phyloP scores from a whole-genome alignment of 2,329 filamentous ascomycete genomes.

The Aspergillus pseudoglaucus region DNA sequence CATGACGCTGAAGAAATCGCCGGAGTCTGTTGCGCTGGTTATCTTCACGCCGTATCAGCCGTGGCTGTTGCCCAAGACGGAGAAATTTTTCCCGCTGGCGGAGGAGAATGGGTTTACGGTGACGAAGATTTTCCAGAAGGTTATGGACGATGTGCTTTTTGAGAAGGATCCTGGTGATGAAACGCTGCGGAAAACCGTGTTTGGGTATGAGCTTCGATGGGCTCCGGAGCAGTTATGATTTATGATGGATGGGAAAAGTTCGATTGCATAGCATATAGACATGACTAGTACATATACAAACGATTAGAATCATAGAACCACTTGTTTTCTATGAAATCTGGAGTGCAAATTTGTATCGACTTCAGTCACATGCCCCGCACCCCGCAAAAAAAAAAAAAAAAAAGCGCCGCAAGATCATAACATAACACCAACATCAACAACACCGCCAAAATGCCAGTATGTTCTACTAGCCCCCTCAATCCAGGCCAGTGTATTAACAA shows the following conservation, averaged over 20 bases:
- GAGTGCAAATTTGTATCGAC: background rate
- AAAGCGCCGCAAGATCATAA: too few species aligned
- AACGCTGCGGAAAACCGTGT: conserved; percentile 72
- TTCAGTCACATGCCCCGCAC: background rate
- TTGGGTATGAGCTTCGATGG: conserved; percentile 70
- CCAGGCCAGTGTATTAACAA: too few species aligned
- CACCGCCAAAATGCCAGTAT: conserved; percentile 25
- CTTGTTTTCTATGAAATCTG: background rate
- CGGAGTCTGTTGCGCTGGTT: conserved; percentile 63
- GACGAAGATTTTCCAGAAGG: conserved; percentile 71
- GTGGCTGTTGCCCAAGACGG: conserved; percentile 78
- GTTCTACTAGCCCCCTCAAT: too few species aligned
- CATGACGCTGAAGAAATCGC: conserved; percentile 54
- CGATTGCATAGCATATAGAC: too few species aligned
- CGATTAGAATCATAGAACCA: background rate
- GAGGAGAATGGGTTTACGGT: conserved; percentile 65
- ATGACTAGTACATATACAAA: background rate
- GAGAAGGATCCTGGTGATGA: conserved; percentile 82
- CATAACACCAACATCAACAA: conserved; percentile 8
- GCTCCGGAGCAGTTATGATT: conserved; percentile 24
- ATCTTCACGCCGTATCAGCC: conserved; percentile 94
- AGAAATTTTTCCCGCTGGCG: conserved; percentile 78
- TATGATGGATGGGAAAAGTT: background rate
- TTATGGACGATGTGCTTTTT: conserved; percentile 82
- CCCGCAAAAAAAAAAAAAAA: conserved; percentile 3